Evolutionary conservation across 805 yeast species (phyloP).

Genomic region (Spathaspora girioi): DNA sequence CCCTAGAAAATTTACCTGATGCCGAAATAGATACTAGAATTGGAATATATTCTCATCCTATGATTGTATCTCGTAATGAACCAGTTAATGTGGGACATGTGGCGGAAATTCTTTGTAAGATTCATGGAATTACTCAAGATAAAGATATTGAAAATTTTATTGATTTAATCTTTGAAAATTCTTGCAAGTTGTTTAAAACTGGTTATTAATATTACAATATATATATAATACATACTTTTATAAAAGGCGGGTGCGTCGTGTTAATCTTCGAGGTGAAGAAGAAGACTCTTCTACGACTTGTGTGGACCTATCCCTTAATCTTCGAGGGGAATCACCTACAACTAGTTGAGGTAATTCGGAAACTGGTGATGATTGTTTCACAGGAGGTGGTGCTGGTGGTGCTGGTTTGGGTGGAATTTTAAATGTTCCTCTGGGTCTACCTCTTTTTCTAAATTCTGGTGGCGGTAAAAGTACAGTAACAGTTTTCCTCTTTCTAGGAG

Average conservation of each 20-base stretch:
- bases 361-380: background rate
- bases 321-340: background rate
- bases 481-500: conserved; percentile 4
- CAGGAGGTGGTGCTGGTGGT: background rate
- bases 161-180: conserved; percentile 32
- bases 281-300: too few species aligned
- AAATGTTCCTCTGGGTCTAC: conserved; percentile 10
- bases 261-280: conserved; percentile 2
- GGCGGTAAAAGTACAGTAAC: conserved; percentile 3
- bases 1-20: conserved; percentile 6
- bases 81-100: conserved; percentile 84
- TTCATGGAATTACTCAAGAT: conserved; percentile 26
- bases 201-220: conserved; percentile 2
- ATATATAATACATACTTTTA: conserved; percentile 7
- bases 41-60: conserved; percentile 34
- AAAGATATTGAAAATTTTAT: conserved; percentile 28
- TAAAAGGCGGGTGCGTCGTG: background rate
- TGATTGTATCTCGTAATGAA: conserved; percentile 85
- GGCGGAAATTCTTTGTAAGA: conserved; percentile 46
- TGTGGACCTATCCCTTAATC: too few species aligned
- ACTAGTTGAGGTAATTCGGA: background rate
- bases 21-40: conserved; percentile 8
- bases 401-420: background rate
- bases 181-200: conserved; percentile 27
- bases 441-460: conserved; percentile 6